Percentiles rank a stretch among this genome's conserved stretches.
phyloP scores from a whole-genome alignment of 257 asterid genomes.

The Schizonepeta tenuifolia region DNA sequence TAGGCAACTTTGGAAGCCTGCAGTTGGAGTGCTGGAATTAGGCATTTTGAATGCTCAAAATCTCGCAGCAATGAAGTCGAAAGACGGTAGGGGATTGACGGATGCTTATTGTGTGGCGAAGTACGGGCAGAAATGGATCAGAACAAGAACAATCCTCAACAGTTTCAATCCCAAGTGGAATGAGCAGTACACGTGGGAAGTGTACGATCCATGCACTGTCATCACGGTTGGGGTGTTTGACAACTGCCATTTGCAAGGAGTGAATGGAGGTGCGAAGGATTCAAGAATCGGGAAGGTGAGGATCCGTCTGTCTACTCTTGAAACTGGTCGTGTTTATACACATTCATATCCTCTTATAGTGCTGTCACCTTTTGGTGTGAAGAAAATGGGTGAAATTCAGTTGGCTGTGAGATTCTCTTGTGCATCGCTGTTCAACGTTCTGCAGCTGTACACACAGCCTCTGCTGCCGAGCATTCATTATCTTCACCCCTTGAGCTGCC shows the following conservation, averaged over 20 bases:
- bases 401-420: slow-evolving; percentile 82
- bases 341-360: slow-evolving; percentile 82
- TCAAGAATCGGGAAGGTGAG: slow-evolving; percentile 81
- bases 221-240: slow-evolving; percentile 78
- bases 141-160: slow-evolving; percentile 73
- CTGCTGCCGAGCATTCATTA: slow-evolving; percentile 70
- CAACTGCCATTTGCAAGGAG: slow-evolving; percentile 72
- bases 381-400: slow-evolving; percentile 85
- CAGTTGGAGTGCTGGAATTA: slow-evolving; percentile 80
- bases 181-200: slow-evolving; percentile 95
- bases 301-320: slow-evolving; percentile 73
- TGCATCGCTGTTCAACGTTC: slow-evolving; percentile 57
- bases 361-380: slow-evolving; percentile 67
- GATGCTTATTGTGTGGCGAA: slow-evolving; percentile 96
- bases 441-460: slow-evolving; percentile 62
- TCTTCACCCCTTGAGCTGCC: slow-evolving; percentile 63
- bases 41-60: slow-evolving; percentile 84
- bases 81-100: slow-evolving; percentile 61
- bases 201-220: slow-evolving; percentile 87
- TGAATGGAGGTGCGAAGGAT: slow-evolving; percentile 53
- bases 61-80: slow-evolving; percentile 66
- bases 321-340: slow-evolving; percentile 71
- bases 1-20: slow-evolving; percentile 80
- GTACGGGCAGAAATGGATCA: slow-evolving; percentile 93
- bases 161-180: slow-evolving; percentile 81